Base-by-base conservation (phyloP, 2,329 filamentous ascomycete species). In the Penicillium palitans region DNA sequence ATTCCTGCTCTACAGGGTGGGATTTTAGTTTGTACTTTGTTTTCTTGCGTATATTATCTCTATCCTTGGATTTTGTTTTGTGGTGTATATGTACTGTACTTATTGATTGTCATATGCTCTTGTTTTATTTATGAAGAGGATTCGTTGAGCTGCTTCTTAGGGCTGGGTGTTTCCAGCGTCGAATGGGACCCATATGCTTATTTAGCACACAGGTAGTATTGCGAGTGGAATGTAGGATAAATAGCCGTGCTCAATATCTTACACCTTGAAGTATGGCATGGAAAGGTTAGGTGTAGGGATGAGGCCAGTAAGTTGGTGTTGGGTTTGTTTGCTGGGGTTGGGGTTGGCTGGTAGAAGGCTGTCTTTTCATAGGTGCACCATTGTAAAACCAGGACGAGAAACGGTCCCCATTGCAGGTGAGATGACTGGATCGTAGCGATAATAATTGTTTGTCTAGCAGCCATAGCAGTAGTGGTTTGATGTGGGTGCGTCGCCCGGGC, bases 401-500 rank as follows among this genome's bases (percentile, higher is more conserved):
- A 4, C 5, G 6, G 15, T 37, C 27, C 4, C 2, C 37, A 17
- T 37, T 49, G 31, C 17, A 55, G 6, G 27, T 15, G 13, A 63
- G 24, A 15, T 25, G 15, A 5, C 19, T 19, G 7, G 46, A 33
- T 57, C 54, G 19, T 19, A 19, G 19, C 19, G 19, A 19, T 19
- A 19, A 69, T 63, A 59, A 70, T 57, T n/a, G 64, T 55, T 54
- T 62, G 61, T 49, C 69, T 12, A 62, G 37, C 5, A 65, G 35
- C 41, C 58, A 65, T 9, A 65, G 9, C 2, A 78, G 77, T 6
- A 81, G 62, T 0, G 78, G 78, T 57, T 80, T 80, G 10, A 12
- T 29, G 29, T 29, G 9, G 29, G 5, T 29, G 29, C 1, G 29
- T 12, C 3, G 9, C 29, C 29, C 29, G 29, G 9, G 9, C 29